A percentile compares a stretch with the other conserved stretches of the same genome.
These are phyloP conservation scores for Leccinum longicurvipes DNA, from an alignment of 768 basidiomycete species.

Conservation along the genomic window DNA sequence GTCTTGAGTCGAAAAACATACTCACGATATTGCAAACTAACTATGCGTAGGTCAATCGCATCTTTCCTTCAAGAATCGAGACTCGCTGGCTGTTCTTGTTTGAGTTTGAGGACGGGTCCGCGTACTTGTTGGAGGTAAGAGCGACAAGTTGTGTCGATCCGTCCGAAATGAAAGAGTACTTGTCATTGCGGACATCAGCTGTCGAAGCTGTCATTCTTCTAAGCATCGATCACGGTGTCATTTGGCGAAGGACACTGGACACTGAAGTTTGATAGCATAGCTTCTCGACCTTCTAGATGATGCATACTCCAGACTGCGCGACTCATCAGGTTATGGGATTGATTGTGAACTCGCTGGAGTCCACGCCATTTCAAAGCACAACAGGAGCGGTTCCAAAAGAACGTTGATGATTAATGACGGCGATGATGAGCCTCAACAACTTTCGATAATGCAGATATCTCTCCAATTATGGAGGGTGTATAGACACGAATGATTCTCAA, in stretches of 20 bases:
- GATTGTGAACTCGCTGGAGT: background rate
- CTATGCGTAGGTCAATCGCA: background rate
- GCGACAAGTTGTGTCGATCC: background rate
- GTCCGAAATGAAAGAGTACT: background rate
- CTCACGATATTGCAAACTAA: background rate
- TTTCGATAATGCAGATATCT: background rate
- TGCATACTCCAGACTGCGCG: background rate
- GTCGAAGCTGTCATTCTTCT: background rate
- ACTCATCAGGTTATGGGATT: background rate
- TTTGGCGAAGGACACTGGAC: background rate
- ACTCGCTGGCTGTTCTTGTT: background rate
- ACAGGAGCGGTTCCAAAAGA: background rate
- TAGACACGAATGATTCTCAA: slow-evolving; percentile 17
- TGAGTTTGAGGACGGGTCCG: background rate
- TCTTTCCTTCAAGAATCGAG: background rate
- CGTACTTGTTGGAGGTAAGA: background rate
- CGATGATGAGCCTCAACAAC: background rate
- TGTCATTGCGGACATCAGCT: background rate
- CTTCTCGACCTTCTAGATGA: background rate
- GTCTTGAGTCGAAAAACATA: slow-evolving; percentile 3
- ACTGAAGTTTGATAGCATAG: background rate
- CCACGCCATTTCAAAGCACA: background rate
- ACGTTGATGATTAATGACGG: background rate
- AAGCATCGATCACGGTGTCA: background rate
- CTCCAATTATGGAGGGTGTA: background rate